A percentile compares a stretch with the other conserved stretches of the same genome.
Evolutionary conservation across 805 yeast species (phyloP).

Genomic region (Saccharomyces jurei): DNA sequence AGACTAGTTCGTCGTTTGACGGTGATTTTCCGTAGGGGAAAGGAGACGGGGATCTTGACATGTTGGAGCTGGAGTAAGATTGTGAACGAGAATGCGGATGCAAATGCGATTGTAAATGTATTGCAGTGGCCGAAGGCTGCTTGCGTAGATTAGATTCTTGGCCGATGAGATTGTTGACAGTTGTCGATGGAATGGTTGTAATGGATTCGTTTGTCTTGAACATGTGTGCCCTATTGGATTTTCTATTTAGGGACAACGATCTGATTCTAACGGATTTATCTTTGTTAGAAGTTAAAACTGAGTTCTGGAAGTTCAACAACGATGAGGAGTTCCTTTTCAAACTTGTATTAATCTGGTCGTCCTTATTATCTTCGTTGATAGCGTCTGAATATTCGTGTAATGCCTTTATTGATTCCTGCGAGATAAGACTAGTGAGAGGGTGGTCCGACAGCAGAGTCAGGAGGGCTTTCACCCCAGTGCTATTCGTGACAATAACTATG

Average conservation of each 20-base stretch:
- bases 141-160: background rate
- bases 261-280: conserved; percentile 28
- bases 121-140: background rate
- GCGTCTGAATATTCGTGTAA: conserved; percentile 16
- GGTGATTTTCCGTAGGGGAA: background rate
- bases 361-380: conserved; percentile 7
- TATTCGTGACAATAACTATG: conserved; percentile 26
- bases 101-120: background rate
- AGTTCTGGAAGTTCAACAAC: conserved; percentile 24
- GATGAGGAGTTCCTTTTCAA: conserved; percentile 27
- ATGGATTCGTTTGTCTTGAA: conserved; percentile 2
- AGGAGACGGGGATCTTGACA: background rate
- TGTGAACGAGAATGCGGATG: background rate
- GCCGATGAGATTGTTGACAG: background rate
- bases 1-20: background rate
- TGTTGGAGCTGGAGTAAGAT: background rate
- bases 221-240: conserved; percentile 10
- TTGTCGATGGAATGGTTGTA: background rate
- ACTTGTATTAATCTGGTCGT: background rate
- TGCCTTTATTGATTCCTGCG: conserved; percentile 25
- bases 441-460: conserved; percentile 29
- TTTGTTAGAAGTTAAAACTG: conserved; percentile 27
- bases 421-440: conserved; percentile 24
- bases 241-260: conserved; percentile 22
- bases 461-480: conserved; percentile 30